These are phyloP conservation scores for Aspergillus ochraceus DNA, from an alignment of 2,329 filamentous ascomycete species.

Conservation along the genomic window DNA sequence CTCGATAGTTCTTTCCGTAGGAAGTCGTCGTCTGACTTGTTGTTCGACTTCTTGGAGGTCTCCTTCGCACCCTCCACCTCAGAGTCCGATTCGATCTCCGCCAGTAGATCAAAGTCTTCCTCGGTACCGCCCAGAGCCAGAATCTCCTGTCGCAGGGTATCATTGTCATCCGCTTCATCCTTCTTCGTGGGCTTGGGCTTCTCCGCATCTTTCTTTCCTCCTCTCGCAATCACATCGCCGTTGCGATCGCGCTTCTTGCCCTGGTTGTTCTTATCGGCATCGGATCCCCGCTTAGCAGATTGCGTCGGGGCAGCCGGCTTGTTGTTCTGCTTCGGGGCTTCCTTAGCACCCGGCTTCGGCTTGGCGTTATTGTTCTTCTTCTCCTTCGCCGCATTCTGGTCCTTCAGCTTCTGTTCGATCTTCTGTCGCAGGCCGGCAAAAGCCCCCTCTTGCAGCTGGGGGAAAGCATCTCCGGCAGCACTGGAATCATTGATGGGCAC, in stretches of 20 bases:
- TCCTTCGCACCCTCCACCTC: slow-evolving; percentile 43
- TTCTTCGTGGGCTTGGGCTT: slow-evolving; percentile 22
- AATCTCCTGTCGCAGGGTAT: slow-evolving; percentile 45
- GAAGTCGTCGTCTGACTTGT: slow-evolving; percentile 32
- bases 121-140: slow-evolving; percentile 50
- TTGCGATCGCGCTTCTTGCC: slow-evolving; percentile 50
- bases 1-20: slow-evolving; percentile 43
- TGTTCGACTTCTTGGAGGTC: slow-evolving; percentile 23
- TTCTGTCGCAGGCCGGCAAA: slow-evolving; percentile 44
- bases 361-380: slow-evolving; percentile 31
- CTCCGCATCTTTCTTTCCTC: slow-evolving; percentile 27
- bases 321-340: slow-evolving; percentile 25
- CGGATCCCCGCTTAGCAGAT: slow-evolving; percentile 20
- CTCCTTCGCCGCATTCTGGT: slow-evolving; percentile 32
- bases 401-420: slow-evolving; percentile 43
- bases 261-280: slow-evolving; percentile 26
- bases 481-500: slow-evolving; percentile 21
- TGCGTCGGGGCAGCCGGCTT: slow-evolving; percentile 19
- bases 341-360: slow-evolving; percentile 21
- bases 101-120: slow-evolving; percentile 50
- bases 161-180: slow-evolving; percentile 24
- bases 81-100: slow-evolving; percentile 46
- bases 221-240: slow-evolving; percentile 44
- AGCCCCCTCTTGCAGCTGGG: slow-evolving; percentile 39
- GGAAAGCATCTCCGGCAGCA: slow-evolving; percentile 25